Base-by-base conservation (phyloP, 2,329 filamentous ascomycete species). In the Aspergillus melleus region DNA sequence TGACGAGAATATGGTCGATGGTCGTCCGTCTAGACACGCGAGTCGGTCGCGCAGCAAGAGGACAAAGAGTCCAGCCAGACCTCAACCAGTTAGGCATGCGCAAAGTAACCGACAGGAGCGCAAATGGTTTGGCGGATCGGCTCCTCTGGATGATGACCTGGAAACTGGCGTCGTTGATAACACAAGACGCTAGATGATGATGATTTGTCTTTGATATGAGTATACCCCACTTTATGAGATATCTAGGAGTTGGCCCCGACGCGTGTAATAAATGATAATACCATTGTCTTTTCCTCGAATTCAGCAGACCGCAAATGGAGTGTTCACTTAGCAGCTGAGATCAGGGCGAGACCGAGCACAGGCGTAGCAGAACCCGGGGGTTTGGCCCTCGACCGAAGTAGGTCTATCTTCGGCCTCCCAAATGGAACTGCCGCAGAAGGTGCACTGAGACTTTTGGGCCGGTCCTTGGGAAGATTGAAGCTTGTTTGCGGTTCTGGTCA, bases 401-500 rank as follows among this genome's bases (percentile, higher is more conserved):
- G 29, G 58, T 60, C 42, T 39, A n/a, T 54, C 58, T 64, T 67
- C 49, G 62, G 84, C 80, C 86, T 88, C 49, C 85, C 83, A 12
- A 92, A 79, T 36, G 86, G 84, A 76, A 90, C 85, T 49, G 53
- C 85, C 85, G 74, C 92, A 96, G 9, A 94, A 73, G 36, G 83
- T 82, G 69, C 92, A 96, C 52, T 68, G 67, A 24, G 66, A 66
- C 14, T 70, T 72, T 49, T 64, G 71, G 20, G 68, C 70, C 8
- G 72, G 74, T 1, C 63, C 65, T 51, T 67, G 67, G 22, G 78
- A 67, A 0, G 79, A 72, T 50, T 87, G 81, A 46, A 98, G 82
- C 76, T 96, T 96, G 54, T 87, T 88, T n/a, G 90, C 89, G 36
- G 94, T 99, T 63, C 92, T 87, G 5, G 97, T 94, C 10, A 99